A percentile compares a stretch with the other conserved stretches of the same genome.
Conservation (phyloP, 2,329 filamentous ascomycete genomes). For the Xylariales sp. region DNA sequence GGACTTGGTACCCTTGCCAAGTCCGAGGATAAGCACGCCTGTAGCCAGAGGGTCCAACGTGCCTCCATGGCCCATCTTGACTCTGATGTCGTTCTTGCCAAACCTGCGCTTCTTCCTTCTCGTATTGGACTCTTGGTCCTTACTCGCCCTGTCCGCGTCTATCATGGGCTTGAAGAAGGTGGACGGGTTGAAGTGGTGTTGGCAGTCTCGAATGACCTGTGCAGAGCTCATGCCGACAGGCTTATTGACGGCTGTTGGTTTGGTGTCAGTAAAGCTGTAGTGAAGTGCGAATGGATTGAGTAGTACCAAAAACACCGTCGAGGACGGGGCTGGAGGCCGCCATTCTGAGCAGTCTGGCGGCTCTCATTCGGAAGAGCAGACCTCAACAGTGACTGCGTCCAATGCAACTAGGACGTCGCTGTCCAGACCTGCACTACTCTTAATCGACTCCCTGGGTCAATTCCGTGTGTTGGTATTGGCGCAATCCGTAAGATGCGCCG, state of each 20-base stretch:
- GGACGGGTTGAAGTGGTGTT: constrained; percentile 79
- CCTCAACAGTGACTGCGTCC: too few species aligned
- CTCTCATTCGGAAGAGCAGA: constrained; percentile 26
- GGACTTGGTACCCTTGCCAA: constrained; percentile 82
- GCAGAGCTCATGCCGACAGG: constrained; percentile 82
- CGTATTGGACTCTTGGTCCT: constrained; percentile 50
- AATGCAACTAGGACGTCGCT: too few species aligned
- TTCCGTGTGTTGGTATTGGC: too few species aligned
- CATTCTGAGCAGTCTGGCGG: constrained; percentile 40
- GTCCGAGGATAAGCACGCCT: constrained; percentile 82
- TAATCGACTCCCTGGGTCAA: too few species aligned
- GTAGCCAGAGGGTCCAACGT: constrained; percentile 93
- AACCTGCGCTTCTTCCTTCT: constrained; percentile 56
- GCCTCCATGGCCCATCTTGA: constrained; percentile 95
- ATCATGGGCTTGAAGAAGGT: constrained; percentile 74
- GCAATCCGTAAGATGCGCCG: constrained; percentile 3
- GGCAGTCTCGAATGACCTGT: constrained; percentile 83
- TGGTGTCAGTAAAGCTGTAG: constrained; percentile 1
- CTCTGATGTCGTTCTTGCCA: constrained; percentile 57
- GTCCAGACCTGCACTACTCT: too few species aligned
- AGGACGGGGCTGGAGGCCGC: constrained; percentile 44
- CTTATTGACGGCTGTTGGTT: constrained; percentile 77
- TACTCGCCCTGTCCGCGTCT: constrained; percentile 52
- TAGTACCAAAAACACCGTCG: constrained; percentile 55
- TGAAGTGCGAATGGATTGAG: not conserved